Base-by-base conservation (phyloP, 1,284 basidiomycete genomes). In the Phellopilus nigrolimitatus region DNA sequence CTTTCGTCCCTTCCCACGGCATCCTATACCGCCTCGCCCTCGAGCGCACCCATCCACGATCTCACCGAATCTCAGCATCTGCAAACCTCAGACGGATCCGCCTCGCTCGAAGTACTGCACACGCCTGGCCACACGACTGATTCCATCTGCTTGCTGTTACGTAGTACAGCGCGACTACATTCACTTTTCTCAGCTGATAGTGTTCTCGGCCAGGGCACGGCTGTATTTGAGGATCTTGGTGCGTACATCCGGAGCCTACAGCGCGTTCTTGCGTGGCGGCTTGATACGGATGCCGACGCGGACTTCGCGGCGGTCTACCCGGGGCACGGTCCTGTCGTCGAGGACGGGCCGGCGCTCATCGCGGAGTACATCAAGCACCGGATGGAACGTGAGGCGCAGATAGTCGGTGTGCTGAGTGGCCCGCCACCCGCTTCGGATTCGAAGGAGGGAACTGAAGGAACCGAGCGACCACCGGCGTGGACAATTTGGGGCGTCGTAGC, bases 121-220 rank as follows among this genome's bases (percentile, higher is more conserved):
- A 88, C 92, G 0, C 95, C 95, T 0, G 95, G 95, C 0, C 95
- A 97, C 63, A 97, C 95, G 0, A 63, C 73, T 31, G 95, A 98
- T n/a, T n/a, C n/a, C n/a, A n/a, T n/a, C n/a, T n/a, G n/a, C n/a
- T n/a, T n/a, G n/a, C n/a, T n/a, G n/a, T 70, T 90, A 46, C 73
- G 77, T 39, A 10, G 7, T 37, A 67, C 75, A 55, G 79, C 88
- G 65, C 63, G 27, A n/a, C 24, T 19, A 17, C 61, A 72, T 34
- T 84, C 80, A 1, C 72, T 95, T 19, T 88, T 95, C 69, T 95
- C 92, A 0, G 91, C 88, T 1, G 95, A 98, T 68, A 91, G 87
- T 4, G 82, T 98, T 4, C 79, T 98, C 19, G 95, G 95, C 0
- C 82, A 93, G 57, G 93, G 94, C 1, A 94, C 93, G 0, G 80